These are phyloP conservation scores for Penicillium soppii DNA, from an alignment of 495 filamentous ascomycete genomes.

Conservation along the genomic window DNA sequence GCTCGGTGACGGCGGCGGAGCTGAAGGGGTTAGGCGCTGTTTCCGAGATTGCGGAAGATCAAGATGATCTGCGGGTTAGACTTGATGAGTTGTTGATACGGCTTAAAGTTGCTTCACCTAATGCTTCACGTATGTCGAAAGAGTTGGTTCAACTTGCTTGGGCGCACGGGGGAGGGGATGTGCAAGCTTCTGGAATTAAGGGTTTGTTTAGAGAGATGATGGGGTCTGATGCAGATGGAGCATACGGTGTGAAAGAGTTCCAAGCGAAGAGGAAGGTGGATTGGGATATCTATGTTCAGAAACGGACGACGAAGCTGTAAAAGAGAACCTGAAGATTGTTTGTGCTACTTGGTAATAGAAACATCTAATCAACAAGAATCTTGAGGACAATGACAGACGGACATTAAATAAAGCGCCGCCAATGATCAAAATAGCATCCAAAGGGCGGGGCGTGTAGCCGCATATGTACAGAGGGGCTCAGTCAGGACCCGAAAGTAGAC, in stretches of 20 bases:
- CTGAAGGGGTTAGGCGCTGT: conserved; percentile 20
- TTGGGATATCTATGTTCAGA: conserved; percentile 16
- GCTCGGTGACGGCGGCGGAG: conserved; percentile 22
- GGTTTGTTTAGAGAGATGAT: conserved; percentile 21
- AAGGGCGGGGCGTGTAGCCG: conserved; percentile 4
- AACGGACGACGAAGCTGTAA: neutral
- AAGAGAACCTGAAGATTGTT: neutral
- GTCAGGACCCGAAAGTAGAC: conserved; percentile 9
- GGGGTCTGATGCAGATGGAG: conserved; percentile 18
- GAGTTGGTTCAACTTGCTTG: conserved; percentile 22
- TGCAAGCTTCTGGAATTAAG: conserved; percentile 17
- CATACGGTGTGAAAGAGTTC: conserved; percentile 21
- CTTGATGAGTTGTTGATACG: conserved; percentile 11
- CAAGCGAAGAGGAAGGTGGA: conserved; percentile 17
- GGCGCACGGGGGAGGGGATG: conserved; percentile 14
- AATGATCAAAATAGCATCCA: conserved; percentile 3
- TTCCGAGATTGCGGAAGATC: conserved; percentile 10
- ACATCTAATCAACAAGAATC: neutral
- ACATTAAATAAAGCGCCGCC: conserved; percentile 2
- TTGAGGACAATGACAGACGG: neutral
- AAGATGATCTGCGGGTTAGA: neutral
- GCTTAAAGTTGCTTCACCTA: conserved; percentile 15
- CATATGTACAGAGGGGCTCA: conserved; percentile 23
- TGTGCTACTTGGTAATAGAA: neutral
- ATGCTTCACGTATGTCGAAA: conserved; percentile 26